These are phyloP conservation scores for Bruguiera sexangula DNA, from an alignment of 345 rosid species.

Conservation along the genomic window DNA sequence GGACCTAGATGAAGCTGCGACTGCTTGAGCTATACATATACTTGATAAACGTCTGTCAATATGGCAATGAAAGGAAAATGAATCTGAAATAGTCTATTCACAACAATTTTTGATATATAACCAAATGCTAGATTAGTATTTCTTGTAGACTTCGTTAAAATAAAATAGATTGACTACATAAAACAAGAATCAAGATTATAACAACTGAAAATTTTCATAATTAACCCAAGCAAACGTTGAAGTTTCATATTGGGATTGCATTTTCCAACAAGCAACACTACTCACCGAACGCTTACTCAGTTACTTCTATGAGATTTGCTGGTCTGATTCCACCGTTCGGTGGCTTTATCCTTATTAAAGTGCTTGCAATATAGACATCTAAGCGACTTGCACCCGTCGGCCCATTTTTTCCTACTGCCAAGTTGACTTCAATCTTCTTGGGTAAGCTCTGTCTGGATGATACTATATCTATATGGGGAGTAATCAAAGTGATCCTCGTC, in stretches of 20 bases:
- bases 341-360: background rate
- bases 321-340: too few species aligned
- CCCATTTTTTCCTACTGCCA: background rate
- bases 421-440: too few species aligned
- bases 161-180: background rate
- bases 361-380: background rate
- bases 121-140: background rate
- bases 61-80: background rate
- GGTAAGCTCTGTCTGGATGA: too few species aligned
- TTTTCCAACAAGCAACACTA: background rate
- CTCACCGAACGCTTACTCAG: too few species aligned
- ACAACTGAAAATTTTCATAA: too few species aligned
- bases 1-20: background rate
- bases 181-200: background rate
- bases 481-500: too few species aligned
- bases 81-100: background rate
- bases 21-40: background rate
- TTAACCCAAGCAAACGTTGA: too few species aligned
- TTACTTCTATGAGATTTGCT: too few species aligned
- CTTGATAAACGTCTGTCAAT: background rate
- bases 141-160: background rate
- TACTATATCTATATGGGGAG: too few species aligned
- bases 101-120: background rate
- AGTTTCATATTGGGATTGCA: background rate
- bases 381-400: constrained; percentile 12